phyloP scores from a whole-genome alignment of 2,329 filamentous ascomycete species.

The Phialophora chinensis region DNA sequence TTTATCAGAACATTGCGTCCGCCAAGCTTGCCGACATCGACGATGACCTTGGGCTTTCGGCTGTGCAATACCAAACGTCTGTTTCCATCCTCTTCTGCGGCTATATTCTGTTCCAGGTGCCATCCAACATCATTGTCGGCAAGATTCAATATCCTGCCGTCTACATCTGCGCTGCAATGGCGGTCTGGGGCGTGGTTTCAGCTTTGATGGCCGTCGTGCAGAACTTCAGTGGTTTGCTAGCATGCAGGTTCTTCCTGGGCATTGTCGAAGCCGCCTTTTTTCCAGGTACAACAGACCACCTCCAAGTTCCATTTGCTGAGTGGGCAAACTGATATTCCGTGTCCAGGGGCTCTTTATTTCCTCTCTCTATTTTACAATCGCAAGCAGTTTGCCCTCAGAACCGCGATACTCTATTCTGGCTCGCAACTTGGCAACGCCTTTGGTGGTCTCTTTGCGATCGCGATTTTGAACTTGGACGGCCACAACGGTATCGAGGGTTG shows the following conservation, averaged over 20 bases:
- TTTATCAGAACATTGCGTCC: conserved; percentile 60
- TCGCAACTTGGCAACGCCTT: conserved; percentile 68
- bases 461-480: conserved; percentile 64
- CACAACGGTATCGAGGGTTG: conserved; percentile 62
- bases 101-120: conserved; percentile 64
- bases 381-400: conserved; percentile 58
- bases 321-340: not conserved
- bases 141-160: conserved; percentile 58
- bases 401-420: conserved; percentile 64
- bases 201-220: conserved; percentile 61
- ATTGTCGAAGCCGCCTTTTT: conserved; percentile 69
- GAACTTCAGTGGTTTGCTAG: conserved; percentile 62
- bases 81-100: conserved; percentile 60
- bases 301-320: not conserved
- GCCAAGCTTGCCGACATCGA: conserved; percentile 60
- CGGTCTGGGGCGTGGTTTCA: conserved; percentile 66
- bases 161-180: conserved; percentile 61
- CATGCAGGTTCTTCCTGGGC: conserved; percentile 64
- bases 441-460: conserved; percentile 64
- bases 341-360: conserved; percentile 47
- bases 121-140: conserved; percentile 59
- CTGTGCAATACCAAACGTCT: conserved; percentile 45
- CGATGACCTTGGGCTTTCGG: conserved; percentile 48
- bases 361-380: conserved; percentile 52
- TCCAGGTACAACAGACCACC: conserved; percentile 38